Conservation (phyloP, 352 stramenopile species). For the Chrysophaeum taylorii region DNA sequence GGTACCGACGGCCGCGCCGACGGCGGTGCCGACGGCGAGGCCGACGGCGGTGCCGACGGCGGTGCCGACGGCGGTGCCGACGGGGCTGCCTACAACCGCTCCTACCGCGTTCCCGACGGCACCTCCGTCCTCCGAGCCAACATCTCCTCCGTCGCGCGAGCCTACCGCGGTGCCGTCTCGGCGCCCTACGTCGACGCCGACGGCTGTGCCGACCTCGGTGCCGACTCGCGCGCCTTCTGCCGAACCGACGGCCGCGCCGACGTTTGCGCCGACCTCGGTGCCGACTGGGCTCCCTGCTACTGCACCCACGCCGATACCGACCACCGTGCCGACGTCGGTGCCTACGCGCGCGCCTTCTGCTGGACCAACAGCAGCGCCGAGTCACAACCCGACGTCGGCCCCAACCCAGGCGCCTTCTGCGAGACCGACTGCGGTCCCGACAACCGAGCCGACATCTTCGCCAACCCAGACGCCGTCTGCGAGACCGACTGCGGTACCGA, state of each 20-base stretch:
- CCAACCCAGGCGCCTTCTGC: background rate
- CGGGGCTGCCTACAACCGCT: background rate
- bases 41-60: background rate
- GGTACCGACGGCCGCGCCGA: background rate
- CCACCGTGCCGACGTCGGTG: background rate
- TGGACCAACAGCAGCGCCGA: background rate
- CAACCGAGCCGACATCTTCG: background rate
- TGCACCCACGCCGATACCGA: background rate
- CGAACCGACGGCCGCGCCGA: background rate
- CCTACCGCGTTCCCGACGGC: background rate
- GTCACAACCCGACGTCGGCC: background rate
- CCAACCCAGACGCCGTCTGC: background rate
- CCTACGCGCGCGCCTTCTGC: background rate
- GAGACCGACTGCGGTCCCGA: background rate
- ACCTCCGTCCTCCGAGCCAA: background rate
- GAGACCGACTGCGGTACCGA: background rate
- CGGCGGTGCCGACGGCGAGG: background rate
- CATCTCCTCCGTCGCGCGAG: background rate
- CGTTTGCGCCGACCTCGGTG: background rate
- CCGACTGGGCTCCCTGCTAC: background rate
- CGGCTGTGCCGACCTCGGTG: background rate
- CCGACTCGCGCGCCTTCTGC: background rate
- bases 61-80: background rate
- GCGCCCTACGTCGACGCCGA: too few relatives aligned
- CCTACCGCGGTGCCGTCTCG: background rate